Base-by-base conservation (phyloP, 306 rosid species). In the Gastrolobium villosum region DNA sequence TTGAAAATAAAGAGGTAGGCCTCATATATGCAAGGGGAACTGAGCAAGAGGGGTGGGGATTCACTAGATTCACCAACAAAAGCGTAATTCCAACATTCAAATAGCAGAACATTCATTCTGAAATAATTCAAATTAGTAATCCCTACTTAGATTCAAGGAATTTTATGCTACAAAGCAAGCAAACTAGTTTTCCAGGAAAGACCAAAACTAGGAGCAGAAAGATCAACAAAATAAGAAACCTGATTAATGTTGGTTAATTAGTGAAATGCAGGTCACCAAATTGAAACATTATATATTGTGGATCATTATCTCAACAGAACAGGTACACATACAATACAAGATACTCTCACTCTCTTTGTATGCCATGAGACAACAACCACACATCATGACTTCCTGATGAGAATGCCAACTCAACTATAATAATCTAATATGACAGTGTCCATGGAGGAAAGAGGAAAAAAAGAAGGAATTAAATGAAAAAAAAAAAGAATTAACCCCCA, bases 241-340 rank as follows among this genome's bases (percentile, higher is more conserved):
- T 13, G 45, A 59, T 6, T 49, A 35, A 39, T 10, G 5, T 53
- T 76, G 34, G 44, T 28, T 39, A 50, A 60, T 46, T 57, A 35
- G 40, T 35, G 9, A 65, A 81, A 54, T 65, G 54, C 77, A 72
- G 55, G 77, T 34, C 13, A 41, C 26, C 36, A 61, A 48, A 32
- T 53, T 34, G 28, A 71, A 72, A 30, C 45, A 61, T 69, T 53
- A 35, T 34, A 68, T 7, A 11, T 34, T 65, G 65, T 8, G 14
- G 35, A 70, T 30, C 83, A 56, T 31, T 61, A 75, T 79, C 68
- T 75, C 52, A 63, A 53, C 55, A 74, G 34, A 53, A 73, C 20
- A 37, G 44, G 34, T n/a, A 26, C 13, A 36, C 48, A 26, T 36
- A 45, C 30, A 35, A 20, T 46, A 28, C 32, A 72, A 55, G 56